Evolutionary conservation across 345 rosid species (phyloP), one percentile per base, ranked within the genome.

Genomic region (Jatropha curcas): DNA sequence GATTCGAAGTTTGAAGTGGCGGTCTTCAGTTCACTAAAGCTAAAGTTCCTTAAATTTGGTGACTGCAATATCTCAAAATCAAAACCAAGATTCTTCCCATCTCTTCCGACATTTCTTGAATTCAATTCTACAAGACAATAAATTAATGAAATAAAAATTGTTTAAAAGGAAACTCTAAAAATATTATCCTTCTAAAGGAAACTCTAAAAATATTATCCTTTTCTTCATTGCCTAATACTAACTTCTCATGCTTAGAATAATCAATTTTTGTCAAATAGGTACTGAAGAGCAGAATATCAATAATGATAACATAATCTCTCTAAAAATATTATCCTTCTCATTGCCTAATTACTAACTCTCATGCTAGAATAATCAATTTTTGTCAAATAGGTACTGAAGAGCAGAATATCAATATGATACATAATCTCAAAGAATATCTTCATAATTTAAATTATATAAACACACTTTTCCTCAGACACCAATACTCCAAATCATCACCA

Each of bases 31-130:
- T 72, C 75, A 27, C 28, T 27, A 37, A 50, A 72, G 69, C 27
- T 27, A 35, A 72, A 61, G 34, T 5, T 63, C 69, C 52, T 62
- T 27, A 75, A 41, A 63, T 75, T 75, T 17, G 63, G 22, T 6
- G 70, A 61, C 60, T 75, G 74, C 69, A 69, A 62, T 51, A 75
- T 68, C 62, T 75, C 79, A 70, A 64, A 69, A 41, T 75, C 79
- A 24, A 69, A 34, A 61, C 77, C 41, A 56, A 79, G 71, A 67
- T 60, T 74, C 58, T 76, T 83, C 31, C 72, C 90, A 79, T 83
- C 85, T 67, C 85, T 82, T 71, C 96, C 86, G 37, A 68, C 80
- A 82, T 63, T 73, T 51, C 68, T 91, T 5, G 93, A 89, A 82
- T 74, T 89, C 76, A 88, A 67, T 76, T 90, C 98, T 92, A 71